Evolutionary conservation across 31 red algal genomes (phyloP).

Genomic region (Pterothamnion heteromorphum): DNA sequence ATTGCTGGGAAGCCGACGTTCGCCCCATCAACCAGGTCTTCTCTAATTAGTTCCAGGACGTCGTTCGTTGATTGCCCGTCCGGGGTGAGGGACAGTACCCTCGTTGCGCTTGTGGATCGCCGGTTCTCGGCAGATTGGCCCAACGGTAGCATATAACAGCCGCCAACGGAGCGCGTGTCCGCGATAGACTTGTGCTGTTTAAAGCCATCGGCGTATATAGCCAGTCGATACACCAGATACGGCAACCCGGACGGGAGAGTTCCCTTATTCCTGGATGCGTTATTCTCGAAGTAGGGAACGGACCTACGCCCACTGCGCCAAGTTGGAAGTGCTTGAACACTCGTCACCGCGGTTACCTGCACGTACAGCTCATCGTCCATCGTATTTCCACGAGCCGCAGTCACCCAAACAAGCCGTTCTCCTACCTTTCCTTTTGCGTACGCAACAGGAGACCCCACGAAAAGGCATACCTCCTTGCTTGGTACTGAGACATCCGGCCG

Average conservation of each 20-base stretch:
- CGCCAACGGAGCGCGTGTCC: background rate
- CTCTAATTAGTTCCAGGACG: background rate
- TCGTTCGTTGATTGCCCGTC: too few species aligned
- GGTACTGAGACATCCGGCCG: background rate
- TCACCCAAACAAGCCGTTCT: background rate
- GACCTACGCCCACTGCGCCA: background rate
- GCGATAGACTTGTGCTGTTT: background rate
- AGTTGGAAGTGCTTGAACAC: background rate
- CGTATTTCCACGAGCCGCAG: background rate
- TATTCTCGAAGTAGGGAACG: background rate
- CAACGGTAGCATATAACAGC: background rate
- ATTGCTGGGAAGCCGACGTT: background rate
- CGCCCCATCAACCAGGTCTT: background rate
- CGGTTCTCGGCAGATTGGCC: background rate
- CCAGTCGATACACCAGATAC: background rate
- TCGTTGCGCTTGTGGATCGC: background rate
- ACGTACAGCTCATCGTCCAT: background rate
- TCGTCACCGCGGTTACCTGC: background rate
- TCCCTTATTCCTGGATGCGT: background rate
- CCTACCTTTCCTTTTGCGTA: background rate
- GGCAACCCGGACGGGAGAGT: background rate
- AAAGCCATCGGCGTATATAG: too few species aligned
- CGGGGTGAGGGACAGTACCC: background rate
- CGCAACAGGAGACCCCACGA: background rate
- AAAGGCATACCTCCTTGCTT: background rate